Conservation (phyloP, 2,329 filamentous ascomycete genomes). For the Arthrobotrys sinensis region DNA sequence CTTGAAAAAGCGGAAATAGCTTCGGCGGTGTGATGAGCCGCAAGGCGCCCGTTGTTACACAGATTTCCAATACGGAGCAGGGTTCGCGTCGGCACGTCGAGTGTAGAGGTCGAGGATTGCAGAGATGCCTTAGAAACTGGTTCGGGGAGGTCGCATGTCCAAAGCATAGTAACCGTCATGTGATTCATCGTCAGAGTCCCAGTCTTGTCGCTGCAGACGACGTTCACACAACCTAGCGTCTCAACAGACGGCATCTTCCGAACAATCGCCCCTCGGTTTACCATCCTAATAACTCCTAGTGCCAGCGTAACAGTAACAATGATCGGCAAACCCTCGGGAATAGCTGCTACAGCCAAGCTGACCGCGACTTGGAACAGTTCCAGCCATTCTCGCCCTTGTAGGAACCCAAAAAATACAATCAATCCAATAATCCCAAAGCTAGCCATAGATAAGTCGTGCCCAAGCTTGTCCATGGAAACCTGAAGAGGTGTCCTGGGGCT, state of each 20-base stretch:
- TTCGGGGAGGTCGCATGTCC: constrained; percentile 70
- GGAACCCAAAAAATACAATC: constrained; percentile 90
- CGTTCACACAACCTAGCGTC: constrained; percentile 97
- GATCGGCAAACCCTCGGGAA: constrained; percentile 95
- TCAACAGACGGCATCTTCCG: constrained; percentile 96
- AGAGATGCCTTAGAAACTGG: constrained; percentile 71
- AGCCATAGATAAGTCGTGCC: constrained; percentile 95
- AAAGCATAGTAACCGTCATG: constrained; percentile 97
- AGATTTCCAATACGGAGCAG: constrained; percentile 95
- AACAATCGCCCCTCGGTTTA: constrained; percentile 93
- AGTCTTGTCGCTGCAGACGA: constrained; percentile 99
- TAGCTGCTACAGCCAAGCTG: constrained; percentile 94
- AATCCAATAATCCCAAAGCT: constrained; percentile 95
- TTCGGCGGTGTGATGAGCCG: constrained; percentile 79
- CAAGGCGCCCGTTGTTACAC: constrained; percentile 91
- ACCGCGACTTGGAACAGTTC: constrained; percentile 99
- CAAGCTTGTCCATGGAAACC: constrained; percentile 96
- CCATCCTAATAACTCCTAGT: constrained; percentile 95
- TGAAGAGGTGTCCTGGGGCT: constrained; percentile 94
- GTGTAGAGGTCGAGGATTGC: constrained; percentile 71
- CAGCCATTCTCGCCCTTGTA: constrained; percentile 88
- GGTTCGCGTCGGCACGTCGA: constrained; percentile 81
- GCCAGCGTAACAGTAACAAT: constrained; percentile 98
- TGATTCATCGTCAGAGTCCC: constrained; percentile 97
- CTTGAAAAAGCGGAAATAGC: constrained; percentile 81